A percentile compares a stretch with the other conserved stretches of the same genome.
phyloP scores from a whole-genome alignment of 2,329 filamentous ascomycete species.

The Lachnellula hyalina region DNA sequence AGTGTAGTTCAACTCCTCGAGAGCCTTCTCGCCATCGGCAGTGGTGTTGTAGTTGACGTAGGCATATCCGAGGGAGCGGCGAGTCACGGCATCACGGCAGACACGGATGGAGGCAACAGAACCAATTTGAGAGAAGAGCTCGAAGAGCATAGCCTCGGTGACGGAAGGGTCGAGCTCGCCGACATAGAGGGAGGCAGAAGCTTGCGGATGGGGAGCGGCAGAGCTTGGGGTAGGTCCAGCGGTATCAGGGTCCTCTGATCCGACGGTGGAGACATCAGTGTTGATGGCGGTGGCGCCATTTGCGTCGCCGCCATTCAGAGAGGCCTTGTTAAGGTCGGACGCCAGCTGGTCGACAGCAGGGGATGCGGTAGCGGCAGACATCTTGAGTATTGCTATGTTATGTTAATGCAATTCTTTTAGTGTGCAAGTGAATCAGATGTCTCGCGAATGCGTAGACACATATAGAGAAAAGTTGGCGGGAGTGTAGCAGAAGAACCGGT shows the following conservation, averaged over 20 bases:
- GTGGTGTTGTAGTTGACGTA: conserved; percentile 99
- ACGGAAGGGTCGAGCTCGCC: conserved; percentile 97
- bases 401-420: conserved; percentile 5
- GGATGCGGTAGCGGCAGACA: conserved; percentile 54
- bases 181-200: conserved; percentile 97
- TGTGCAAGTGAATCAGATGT: background rate
- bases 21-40: conserved; percentile 90
- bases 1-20: conserved; percentile 99
- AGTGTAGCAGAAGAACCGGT: conserved; percentile 6
- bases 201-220: conserved; percentile 71
- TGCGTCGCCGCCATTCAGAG: conserved; percentile 63
- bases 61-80: conserved; percentile 96
- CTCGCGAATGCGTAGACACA: background rate
- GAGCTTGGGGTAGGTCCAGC: conserved; percentile 68
- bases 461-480: conserved; percentile 2
- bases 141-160: conserved; percentile 99
- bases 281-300: conserved; percentile 65
- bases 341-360: conserved; percentile 74
- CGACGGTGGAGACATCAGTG: conserved; percentile 59
- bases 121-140: conserved; percentile 99
- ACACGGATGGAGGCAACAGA: conserved; percentile 99
- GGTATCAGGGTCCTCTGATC: conserved; percentile 54
- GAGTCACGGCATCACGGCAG: conserved; percentile 97
- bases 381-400: conserved; percentile 38
- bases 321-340: conserved; percentile 68